Evolutionary conservation across 306 rosid species (phyloP).

Genomic region (Canavalia gladiata): DNA sequence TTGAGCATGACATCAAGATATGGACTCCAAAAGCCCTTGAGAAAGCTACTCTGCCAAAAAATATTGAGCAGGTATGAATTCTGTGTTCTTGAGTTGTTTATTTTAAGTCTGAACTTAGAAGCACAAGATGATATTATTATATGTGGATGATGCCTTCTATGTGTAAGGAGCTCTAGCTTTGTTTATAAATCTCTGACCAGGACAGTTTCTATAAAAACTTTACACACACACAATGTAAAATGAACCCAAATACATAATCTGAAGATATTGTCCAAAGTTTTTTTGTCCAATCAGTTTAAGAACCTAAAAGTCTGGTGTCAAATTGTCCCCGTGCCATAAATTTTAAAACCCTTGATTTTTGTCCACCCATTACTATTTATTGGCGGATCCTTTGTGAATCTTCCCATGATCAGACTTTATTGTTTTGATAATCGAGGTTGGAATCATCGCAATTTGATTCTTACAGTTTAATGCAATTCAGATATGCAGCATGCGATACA

Average conservation of each 20-base stretch:
- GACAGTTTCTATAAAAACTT: slow-evolving; percentile 10
- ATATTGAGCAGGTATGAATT: slow-evolving; percentile 72
- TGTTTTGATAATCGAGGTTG: slow-evolving; percentile 15
- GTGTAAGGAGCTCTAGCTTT: slow-evolving; percentile 29
- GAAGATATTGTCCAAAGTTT: slow-evolving; percentile 6
- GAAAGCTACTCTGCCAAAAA: slow-evolving; percentile 80
- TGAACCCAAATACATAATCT: slow-evolving; percentile 27
- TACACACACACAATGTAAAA: background rate
- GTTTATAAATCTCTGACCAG: slow-evolving; percentile 22
- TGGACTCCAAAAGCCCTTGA: slow-evolving; percentile 93
- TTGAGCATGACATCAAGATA: slow-evolving; percentile 82
- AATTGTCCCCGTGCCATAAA: slow-evolving; percentile 11
- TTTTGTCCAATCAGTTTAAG: slow-evolving; percentile 2
- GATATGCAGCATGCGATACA: background rate
- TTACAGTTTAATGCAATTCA: background rate
- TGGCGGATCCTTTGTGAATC: slow-evolving; percentile 20
- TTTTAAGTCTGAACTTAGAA: slow-evolving; percentile 29
- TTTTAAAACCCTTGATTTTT: slow-evolving; percentile 9
- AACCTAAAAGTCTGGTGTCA: slow-evolving; percentile 24
- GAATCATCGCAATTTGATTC: background rate
- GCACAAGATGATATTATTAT: slow-evolving; percentile 31
- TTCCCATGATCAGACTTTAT: slow-evolving; percentile 27
- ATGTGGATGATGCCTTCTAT: slow-evolving; percentile 31
- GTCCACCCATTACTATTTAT: background rate
- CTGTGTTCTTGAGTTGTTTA: slow-evolving; percentile 44